phyloP scores from a whole-genome alignment of 164 flowering plant species.

The Taxillus chinensis region DNA sequence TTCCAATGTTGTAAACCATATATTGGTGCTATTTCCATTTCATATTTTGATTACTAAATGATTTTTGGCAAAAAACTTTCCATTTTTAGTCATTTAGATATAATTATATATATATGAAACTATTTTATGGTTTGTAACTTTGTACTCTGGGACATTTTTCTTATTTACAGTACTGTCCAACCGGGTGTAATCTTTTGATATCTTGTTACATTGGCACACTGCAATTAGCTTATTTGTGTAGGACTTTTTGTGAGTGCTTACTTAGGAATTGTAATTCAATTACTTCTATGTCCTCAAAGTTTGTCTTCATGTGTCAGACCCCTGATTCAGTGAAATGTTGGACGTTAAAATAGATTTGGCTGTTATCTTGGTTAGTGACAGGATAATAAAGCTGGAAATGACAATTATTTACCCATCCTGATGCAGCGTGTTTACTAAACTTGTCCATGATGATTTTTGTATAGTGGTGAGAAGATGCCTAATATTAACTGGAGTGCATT shows the following conservation, averaged over 20 bases:
- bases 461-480: constrained; percentile 53
- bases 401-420: background rate
- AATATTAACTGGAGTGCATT: constrained; percentile 39
- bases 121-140: no score
- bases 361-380: background rate
- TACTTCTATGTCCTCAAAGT: background rate
- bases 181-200: no score
- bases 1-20: no score
- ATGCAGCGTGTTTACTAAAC: constrained; percentile 4
- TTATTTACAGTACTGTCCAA: no score
- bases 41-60: no score
- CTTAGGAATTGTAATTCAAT: background rate
- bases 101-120: no score
- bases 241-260: background rate
- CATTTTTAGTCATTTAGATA: no score
- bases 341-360: background rate
- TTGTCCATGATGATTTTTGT: constrained; percentile 12
- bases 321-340: background rate
- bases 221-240: background rate
- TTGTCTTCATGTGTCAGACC: background rate
- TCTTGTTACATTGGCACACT: no score
- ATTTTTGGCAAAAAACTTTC: no score
- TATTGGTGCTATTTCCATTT: no score
- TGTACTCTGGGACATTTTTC: no score
- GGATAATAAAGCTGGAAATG: background rate